phyloP scores from a whole-genome alignment of 2,329 filamentous ascomycete species.

The Cladosporium cucumerinum region DNA sequence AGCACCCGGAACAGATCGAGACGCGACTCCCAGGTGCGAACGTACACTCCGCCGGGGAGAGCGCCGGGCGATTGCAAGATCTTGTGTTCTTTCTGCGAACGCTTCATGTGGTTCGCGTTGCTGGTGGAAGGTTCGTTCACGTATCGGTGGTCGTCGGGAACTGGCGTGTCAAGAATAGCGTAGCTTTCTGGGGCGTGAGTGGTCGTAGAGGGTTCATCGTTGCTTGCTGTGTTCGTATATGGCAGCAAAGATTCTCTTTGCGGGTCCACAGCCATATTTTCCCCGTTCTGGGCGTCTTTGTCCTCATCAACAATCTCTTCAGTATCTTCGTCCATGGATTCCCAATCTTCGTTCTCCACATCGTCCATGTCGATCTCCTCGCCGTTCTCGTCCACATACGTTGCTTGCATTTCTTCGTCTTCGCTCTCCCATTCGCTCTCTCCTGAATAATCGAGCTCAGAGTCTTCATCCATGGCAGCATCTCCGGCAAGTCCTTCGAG shows the following conservation, averaged over 20 bases:
- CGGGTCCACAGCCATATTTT: not conserved
- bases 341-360: conserved; percentile 44
- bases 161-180: conserved; percentile 39
- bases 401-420: conserved; percentile 33
- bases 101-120: conserved; percentile 42
- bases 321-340: conserved; percentile 32
- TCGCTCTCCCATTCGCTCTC: conserved; percentile 28
- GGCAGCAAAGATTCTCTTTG: not conserved
- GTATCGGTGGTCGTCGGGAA: conserved; percentile 46
- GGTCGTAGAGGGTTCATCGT: not conserved
- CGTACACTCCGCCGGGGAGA: conserved; percentile 55
- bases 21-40: conserved; percentile 57
- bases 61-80: conserved; percentile 49
- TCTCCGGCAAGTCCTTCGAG: conserved; percentile 26
- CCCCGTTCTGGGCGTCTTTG: not conserved
- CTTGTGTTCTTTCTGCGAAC: conserved; percentile 56
- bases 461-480: conserved; percentile 25
- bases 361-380: conserved; percentile 42
- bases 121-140: conserved; percentile 22
- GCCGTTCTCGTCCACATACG: conserved; percentile 45
- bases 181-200: conserved; percentile 23
- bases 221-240: not conserved
- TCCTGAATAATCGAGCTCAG: conserved; percentile 17
- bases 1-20: conserved; percentile 58
- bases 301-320: conserved; percentile 19